These are phyloP conservation scores for Antitrichia curtipendula DNA, from an alignment of 225 moss, liverwort and hornwort species.

Conservation along the genomic window DNA sequence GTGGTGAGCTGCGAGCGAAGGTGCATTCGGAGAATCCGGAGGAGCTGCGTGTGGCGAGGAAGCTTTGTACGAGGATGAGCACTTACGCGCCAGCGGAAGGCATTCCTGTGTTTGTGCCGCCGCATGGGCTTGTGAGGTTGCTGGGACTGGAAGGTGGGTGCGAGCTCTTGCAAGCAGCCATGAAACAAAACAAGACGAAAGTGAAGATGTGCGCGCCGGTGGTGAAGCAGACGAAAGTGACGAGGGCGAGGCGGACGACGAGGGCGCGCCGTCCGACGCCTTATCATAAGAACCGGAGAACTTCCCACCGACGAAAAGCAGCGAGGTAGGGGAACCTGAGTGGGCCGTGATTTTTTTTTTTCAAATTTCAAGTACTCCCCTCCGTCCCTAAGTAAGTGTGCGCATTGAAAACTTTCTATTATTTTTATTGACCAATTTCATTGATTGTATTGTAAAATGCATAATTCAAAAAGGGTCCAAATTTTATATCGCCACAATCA, in stretches of 20 bases:
- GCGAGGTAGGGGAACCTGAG: neutral
- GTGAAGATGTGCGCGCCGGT: neutral
- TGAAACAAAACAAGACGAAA: slow-evolving; percentile 13
- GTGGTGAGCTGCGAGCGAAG: slow-evolving; percentile 20
- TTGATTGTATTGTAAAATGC: neutral
- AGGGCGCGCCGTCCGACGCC: neutral
- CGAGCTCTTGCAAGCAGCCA: slow-evolving; percentile 41
- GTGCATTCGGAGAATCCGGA: slow-evolving; percentile 17
- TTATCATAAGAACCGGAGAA: neutral
- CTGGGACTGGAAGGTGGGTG: slow-evolving; percentile 34
- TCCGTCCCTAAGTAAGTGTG: neutral
- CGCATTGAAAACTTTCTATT: neutral
- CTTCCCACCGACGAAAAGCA: neutral
- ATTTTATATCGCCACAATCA: no score
- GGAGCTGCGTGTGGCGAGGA: slow-evolving; percentile 27
- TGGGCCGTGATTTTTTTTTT: no score
- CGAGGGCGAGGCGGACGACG: neutral
- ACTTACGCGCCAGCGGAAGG: slow-evolving; percentile 14
- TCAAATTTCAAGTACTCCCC: neutral
- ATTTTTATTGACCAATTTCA: neutral
- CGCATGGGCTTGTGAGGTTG: slow-evolving; percentile 31
- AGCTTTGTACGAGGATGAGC: slow-evolving; percentile 23
- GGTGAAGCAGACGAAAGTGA: neutral
- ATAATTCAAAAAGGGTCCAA: no score
- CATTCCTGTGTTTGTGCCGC: slow-evolving; percentile 37